Conservation (phyloP, 2,329 filamentous ascomycete genomes). For the Trichoderma sp. region DNA sequence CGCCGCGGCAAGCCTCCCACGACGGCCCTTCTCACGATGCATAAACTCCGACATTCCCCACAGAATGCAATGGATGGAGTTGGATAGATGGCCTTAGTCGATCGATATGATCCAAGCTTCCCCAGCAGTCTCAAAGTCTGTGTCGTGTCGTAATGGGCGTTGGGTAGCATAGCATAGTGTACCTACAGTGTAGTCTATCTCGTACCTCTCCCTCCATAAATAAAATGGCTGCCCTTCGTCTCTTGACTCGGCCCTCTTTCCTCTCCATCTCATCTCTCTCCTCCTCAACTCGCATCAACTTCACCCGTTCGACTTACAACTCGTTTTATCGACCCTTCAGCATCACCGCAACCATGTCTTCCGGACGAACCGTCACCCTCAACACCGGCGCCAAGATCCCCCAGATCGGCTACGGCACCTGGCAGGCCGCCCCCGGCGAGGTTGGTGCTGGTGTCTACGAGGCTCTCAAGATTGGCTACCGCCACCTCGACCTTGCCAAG, state of each 20-base stretch:
- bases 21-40: background rate
- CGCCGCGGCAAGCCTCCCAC: background rate
- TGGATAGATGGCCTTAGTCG: background rate
- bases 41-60: conserved; percentile 12
- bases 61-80: conserved; percentile 7
- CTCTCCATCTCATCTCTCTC: conserved; percentile 5
- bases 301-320: background rate
- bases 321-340: background rate
- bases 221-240: conserved; percentile 10
- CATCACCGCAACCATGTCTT: conserved; percentile 48
- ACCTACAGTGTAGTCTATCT: too few relatives aligned
- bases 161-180: background rate
- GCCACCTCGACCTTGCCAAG: conserved; percentile 55
- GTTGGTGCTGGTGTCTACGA: conserved; percentile 62
- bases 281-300: background rate
- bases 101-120: conserved; percentile 9
- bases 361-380: conserved; percentile 54
- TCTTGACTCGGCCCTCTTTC: background rate
- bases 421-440: conserved; percentile 64
- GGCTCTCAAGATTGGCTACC: conserved; percentile 61
- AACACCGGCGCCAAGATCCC: conserved; percentile 66
- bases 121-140: background rate
- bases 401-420: conserved; percentile 59
- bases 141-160: background rate
- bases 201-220: background rate